A percentile compares a stretch with the other conserved stretches of the same genome.
phyloP scores from a whole-genome alignment of 2,329 filamentous ascomycete species.

The Hymenoscyphus fructigenus region DNA sequence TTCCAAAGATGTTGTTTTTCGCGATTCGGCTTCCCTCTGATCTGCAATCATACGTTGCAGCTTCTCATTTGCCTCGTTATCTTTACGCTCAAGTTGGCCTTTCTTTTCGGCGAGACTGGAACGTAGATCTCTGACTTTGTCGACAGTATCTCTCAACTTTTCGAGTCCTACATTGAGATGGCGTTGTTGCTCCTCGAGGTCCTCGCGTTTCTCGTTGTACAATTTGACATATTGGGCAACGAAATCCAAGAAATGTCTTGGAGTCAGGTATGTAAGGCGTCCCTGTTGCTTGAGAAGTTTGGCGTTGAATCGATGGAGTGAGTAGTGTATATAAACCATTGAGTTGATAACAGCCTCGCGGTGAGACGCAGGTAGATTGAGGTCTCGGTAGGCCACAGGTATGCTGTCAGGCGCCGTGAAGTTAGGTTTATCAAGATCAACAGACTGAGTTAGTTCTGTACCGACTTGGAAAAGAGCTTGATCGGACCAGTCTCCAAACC shows the following conservation, averaged over 20 bases:
- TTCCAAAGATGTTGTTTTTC: slow-evolving; percentile 83
- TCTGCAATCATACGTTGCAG: slow-evolving; percentile 95
- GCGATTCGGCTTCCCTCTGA: slow-evolving; percentile 89
- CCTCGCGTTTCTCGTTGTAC: slow-evolving; percentile 97
- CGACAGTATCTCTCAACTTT: slow-evolving; percentile 93
- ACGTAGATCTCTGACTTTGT: slow-evolving; percentile 92
- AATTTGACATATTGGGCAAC: slow-evolving; percentile 96
- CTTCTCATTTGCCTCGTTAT: slow-evolving; percentile 95
- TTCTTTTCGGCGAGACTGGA: slow-evolving; percentile 93
- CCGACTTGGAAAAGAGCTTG: slow-evolving; percentile 98
- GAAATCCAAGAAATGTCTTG: slow-evolving; percentile 96
- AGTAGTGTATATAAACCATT: slow-evolving; percentile 99
- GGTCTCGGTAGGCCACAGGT: slow-evolving; percentile 85
- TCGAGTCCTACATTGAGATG: slow-evolving; percentile 98
- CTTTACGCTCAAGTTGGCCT: slow-evolving; percentile 86
- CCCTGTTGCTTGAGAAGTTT: slow-evolving; percentile 90
- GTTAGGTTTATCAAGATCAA: slow-evolving; percentile 86
- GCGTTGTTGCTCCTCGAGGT: slow-evolving; percentile 96
- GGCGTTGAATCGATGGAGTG: slow-evolving; percentile 83
- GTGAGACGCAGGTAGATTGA: slow-evolving; percentile 82
- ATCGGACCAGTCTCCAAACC: slow-evolving; percentile 99
- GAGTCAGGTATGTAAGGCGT: slow-evolving; percentile 88
- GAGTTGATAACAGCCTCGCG: slow-evolving; percentile 92
- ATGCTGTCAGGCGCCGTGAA: slow-evolving; percentile 88
- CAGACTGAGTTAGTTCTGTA: slow-evolving; percentile 90